Percentiles rank a stretch among this genome's conserved stretches.
Evolutionary conservation across 148 eudicot species (phyloP).

Genomic region (Arctostaphylos glauca): DNA sequence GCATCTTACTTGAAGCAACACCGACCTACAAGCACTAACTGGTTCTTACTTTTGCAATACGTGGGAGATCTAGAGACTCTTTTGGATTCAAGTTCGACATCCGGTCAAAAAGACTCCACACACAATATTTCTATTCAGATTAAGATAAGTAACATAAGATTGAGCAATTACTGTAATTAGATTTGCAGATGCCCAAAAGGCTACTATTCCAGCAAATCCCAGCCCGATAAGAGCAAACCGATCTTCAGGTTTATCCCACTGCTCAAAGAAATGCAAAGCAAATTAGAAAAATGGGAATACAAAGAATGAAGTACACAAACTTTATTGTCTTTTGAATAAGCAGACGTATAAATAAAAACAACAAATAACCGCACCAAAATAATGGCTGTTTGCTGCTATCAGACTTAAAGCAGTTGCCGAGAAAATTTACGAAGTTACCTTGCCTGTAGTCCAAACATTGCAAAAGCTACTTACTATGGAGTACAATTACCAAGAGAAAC

Average conservation of each 20-base stretch:
- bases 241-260: slow-evolving; percentile 95
- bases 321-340: slow-evolving; percentile 1
- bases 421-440: background rate
- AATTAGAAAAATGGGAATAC: slow-evolving; percentile 4
- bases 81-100: too few relatives aligned
- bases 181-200: slow-evolving; percentile 79
- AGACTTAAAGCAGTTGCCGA: background rate
- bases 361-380: background rate
- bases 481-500: background rate
- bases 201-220: slow-evolving; percentile 75
- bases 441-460: background rate
- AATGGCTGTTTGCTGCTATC: background rate
- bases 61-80: too few relatives aligned
- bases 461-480: background rate
- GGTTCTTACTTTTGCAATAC: too few relatives aligned
- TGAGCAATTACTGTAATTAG: slow-evolving; percentile 49
- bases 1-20: background rate
- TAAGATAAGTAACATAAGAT: background rate
- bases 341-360: background rate
- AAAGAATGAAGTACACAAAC: background rate
- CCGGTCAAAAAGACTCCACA: background rate
- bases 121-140: slow-evolving; percentile 1
- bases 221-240: slow-evolving; percentile 79
- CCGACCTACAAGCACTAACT: too few relatives aligned
- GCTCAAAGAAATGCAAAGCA: slow-evolving; percentile 20